These are phyloP conservation scores for Corrigiola litoralis DNA, from an alignment of 179 eudicot species.

Conservation along the genomic window DNA sequence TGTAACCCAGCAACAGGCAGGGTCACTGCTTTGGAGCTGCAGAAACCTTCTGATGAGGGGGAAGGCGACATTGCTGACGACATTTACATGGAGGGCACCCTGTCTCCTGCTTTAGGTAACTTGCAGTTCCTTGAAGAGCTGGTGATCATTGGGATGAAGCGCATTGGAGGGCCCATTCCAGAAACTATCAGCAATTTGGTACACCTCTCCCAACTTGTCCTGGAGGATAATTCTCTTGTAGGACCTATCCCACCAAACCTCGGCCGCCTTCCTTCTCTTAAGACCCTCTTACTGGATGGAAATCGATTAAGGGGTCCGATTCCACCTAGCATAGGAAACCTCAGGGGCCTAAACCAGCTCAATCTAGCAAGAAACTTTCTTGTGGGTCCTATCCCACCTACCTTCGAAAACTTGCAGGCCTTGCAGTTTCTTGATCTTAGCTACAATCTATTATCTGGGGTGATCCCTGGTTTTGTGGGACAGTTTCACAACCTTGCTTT, in stretches of 20 bases:
- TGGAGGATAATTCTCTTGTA: slow-evolving; percentile 65
- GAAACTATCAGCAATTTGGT: slow-evolving; percentile 38
- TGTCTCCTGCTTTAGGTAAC: slow-evolving; percentile 60
- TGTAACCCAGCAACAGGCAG: slow-evolving; percentile 52
- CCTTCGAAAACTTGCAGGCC: slow-evolving; percentile 31
- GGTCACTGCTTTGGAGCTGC: slow-evolving; percentile 51
- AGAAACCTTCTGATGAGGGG: slow-evolving; percentile 31
- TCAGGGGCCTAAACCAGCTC: slow-evolving; percentile 42
- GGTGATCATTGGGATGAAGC: slow-evolving; percentile 72
- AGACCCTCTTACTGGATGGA: slow-evolving; percentile 50
- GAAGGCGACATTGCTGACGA: slow-evolving; percentile 11
- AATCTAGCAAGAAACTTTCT: slow-evolving; percentile 53
- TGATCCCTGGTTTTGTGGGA: slow-evolving; percentile 56
- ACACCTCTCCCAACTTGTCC: slow-evolving; percentile 53
- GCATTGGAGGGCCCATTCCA: slow-evolving; percentile 59
- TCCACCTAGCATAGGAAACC: slow-evolving; percentile 52
- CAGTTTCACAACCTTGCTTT: slow-evolving; percentile 44
- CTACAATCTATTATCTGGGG: slow-evolving; percentile 52
- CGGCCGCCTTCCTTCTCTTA: slow-evolving; percentile 42
- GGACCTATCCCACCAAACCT: slow-evolving; percentile 60
- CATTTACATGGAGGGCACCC: slow-evolving; percentile 62
- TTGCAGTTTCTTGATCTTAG: slow-evolving; percentile 67
- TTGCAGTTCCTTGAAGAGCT: slow-evolving; percentile 51
- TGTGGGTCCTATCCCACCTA: slow-evolving; percentile 46
- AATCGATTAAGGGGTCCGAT: slow-evolving; percentile 50